These are phyloP conservation scores for Onygenales sp. DNA, from an alignment of 2,329 filamentous ascomycete genomes.

Conservation along the genomic window DNA sequence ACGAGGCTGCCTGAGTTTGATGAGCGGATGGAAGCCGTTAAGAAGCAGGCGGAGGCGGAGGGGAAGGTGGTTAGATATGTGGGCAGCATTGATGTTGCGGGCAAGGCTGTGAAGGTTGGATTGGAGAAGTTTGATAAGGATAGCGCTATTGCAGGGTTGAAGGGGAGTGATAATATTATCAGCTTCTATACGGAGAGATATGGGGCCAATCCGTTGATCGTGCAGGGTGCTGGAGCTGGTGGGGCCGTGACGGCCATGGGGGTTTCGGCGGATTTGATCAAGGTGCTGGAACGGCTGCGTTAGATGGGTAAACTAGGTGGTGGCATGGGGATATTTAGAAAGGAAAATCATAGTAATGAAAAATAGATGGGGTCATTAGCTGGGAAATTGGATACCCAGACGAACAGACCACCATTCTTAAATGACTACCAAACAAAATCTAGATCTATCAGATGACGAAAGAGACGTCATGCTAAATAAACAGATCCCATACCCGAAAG, in stretches of 20 bases:
- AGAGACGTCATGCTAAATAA: too few relatives aligned
- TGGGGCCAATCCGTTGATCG: constrained; percentile 78
- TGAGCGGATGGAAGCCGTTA: constrained; percentile 77
- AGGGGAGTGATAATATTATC: constrained; percentile 98
- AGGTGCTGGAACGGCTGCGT: constrained; percentile 66
- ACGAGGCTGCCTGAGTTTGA: constrained; percentile 72
- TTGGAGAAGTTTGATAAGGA: constrained; percentile 80
- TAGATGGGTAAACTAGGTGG: constrained; percentile 19
- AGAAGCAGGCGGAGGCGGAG: constrained; percentile 71
- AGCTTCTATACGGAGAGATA: constrained; percentile 97
- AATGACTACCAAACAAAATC: too few relatives aligned
- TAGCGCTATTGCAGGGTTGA: constrained; percentile 85
- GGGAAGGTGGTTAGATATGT: constrained; percentile 93
- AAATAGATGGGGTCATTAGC: too few relatives aligned
- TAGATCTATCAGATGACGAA: too few relatives aligned
- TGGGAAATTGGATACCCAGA: too few relatives aligned
- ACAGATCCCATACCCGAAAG: too few relatives aligned
- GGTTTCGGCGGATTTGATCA: constrained; percentile 85
- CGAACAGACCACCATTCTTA: too few relatives aligned
- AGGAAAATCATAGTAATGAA: neutral
- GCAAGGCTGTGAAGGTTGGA: constrained; percentile 78
- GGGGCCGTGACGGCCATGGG: constrained; percentile 97
- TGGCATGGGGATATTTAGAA: neutral
- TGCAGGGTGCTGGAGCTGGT: constrained; percentile 89
- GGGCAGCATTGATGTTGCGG: constrained; percentile 79